Evolutionary conservation across 352 stramenopile species (phyloP), one percentile per base, ranked within the genome.

Genomic region (Aphanomyces stellatus): DNA sequence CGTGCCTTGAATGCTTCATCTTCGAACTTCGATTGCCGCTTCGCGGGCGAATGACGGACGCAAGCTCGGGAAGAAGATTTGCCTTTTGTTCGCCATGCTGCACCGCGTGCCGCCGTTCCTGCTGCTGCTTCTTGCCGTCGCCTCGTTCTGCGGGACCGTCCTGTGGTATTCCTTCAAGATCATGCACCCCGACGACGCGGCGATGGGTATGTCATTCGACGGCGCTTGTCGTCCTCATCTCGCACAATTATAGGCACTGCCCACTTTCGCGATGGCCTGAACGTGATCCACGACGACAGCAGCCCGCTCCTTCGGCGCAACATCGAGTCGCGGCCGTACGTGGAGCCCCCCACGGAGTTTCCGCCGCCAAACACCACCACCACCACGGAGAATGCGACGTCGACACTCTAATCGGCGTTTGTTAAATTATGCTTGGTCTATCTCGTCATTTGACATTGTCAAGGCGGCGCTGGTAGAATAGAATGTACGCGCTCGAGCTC

Each of bases 401-500:
- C 35, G 19, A 53, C 46, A 10, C 7, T 65, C n/a, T 33, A 10
- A 28, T n/a, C 30, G 7, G 19, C 55, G 37, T 65, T 6, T 57
- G 27, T 65, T 67, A 67, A 67, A 35, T 67, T 67, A 67, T 43
- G 11, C 11, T 46, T 27, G 59, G 4, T 59, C 22, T 40, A n/a
- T 30, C 2, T 63, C 10, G 28, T 53, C 15, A 53, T n/a, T 65
- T 31, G 5, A 35, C 33, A 24, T 85, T 74, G 48, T 87, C 80
- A 49, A 77, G 71, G 51, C 79, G 72, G 37, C 83, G 72, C 53
- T 79, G 73, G 71, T 84, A 93, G 62, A 93, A 93, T 33, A 93
- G 73, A 72, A 93, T 87, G 71, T 93, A 93, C 15, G 84, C 80
- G 56, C 76, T 88, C 10, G 78, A 75, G 67, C 81, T 91, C 31